phyloP scores from a whole-genome alignment of 768 basidiomycete species.

The Lactarius vividus region DNA sequence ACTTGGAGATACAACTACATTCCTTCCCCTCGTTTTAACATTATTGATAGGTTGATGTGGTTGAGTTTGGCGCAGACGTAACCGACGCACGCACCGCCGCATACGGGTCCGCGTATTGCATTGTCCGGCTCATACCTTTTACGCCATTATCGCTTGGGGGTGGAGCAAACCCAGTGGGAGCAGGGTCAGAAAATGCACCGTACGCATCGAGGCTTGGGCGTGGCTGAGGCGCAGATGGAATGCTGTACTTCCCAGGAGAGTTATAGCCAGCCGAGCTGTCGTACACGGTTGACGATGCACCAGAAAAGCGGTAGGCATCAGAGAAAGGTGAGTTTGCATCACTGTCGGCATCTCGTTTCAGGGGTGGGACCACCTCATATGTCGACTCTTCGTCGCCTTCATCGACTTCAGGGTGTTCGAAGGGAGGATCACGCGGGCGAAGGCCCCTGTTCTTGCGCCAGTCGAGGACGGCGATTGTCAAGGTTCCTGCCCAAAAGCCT shows the following conservation, averaged over 20 bases:
- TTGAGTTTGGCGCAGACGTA: slow-evolving; percentile 3
- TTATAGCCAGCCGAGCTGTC: slow-evolving; percentile 31
- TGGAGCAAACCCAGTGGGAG: slow-evolving; percentile 68
- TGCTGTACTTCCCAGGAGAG: slow-evolving; percentile 32
- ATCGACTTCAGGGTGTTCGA: slow-evolving; percentile 58
- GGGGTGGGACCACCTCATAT: slow-evolving; percentile 50
- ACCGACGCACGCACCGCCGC: slow-evolving; percentile 65
- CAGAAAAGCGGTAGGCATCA: slow-evolving; percentile 51
- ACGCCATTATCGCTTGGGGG: slow-evolving; percentile 40
- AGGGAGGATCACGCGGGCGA: slow-evolving; percentile 69
- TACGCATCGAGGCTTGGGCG: slow-evolving; percentile 83
- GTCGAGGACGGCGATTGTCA: slow-evolving; percentile 62
- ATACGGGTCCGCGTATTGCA: slow-evolving; percentile 90
- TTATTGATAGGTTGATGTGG: slow-evolving; percentile 22
- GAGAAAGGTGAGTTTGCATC: slow-evolving; percentile 45
- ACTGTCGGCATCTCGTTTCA: slow-evolving; percentile 32
- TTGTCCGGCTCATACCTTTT: slow-evolving; percentile 74
- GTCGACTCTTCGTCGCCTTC: slow-evolving; percentile 52
- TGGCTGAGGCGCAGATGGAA: slow-evolving; percentile 34
- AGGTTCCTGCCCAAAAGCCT: slow-evolving; percentile 77
- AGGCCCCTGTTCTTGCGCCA: slow-evolving; percentile 69
- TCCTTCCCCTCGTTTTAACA: neutral
- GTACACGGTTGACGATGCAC: slow-evolving; percentile 35
- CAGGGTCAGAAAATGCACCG: slow-evolving; percentile 87
- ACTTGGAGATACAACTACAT: slow-evolving; percentile 21